Percentiles rank a stretch among this genome's conserved stretches.
These are phyloP conservation scores for Trichoderma sp. DNA, from an alignment of 2,329 filamentous ascomycete species.

Conservation along the genomic window DNA sequence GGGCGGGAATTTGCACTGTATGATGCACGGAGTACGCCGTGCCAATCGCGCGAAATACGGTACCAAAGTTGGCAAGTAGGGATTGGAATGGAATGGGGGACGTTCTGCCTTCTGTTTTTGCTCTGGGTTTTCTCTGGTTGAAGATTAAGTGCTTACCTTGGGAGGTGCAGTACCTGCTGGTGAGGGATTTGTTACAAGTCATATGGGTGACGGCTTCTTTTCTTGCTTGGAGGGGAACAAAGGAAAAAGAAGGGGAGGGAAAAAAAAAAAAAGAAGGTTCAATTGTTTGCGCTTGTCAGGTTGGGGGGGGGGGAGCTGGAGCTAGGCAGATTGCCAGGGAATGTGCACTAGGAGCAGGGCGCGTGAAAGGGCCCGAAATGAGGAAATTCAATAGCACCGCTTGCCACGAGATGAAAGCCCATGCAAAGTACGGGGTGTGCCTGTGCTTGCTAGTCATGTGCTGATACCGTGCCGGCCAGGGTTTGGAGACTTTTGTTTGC, in stretches of 20 bases:
- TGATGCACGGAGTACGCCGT: not conserved
- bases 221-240: not conserved
- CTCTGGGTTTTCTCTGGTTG: not conserved
- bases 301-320: not conserved
- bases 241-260: not conserved
- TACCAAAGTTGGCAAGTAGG: no score
- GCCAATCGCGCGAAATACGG: not conserved
- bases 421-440: slow-evolving; percentile 17
- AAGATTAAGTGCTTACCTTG: slow-evolving; percentile 8
- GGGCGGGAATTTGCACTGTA: not conserved
- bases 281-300: not conserved
- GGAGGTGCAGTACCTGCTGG: not conserved
- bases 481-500: not conserved
- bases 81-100: no score
- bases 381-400: slow-evolving; percentile 13
- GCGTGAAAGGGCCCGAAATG: slow-evolving; percentile 11
- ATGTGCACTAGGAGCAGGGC: not conserved
- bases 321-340: not conserved
- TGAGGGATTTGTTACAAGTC: slow-evolving; percentile 2
- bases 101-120: no score
- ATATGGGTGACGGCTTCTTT: not conserved
- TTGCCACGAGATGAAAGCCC: slow-evolving; percentile 18
- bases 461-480: not conserved
- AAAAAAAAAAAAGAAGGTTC: not conserved
- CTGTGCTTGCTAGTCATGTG: slow-evolving; percentile 1